These are phyloP conservation scores for Aspergillus spinulosporus DNA, from an alignment of 2,329 filamentous ascomycete species.

Conservation along the genomic window DNA sequence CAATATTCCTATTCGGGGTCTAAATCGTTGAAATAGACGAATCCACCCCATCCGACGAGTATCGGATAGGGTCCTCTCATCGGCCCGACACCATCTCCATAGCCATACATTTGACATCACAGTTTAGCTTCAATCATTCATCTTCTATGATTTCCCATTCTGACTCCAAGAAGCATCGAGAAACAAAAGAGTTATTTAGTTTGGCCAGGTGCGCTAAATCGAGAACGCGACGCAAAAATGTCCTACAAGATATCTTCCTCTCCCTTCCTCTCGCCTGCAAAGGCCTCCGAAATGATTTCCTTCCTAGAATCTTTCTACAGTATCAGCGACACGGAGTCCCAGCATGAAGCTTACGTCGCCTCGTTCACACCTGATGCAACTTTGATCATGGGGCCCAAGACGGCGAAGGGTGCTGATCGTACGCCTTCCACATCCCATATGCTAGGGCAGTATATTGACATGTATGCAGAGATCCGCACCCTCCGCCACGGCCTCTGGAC, in stretches of 20 bases:
- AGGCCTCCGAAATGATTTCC: conserved; percentile 27
- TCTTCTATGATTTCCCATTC: too few species aligned
- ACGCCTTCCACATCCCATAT: neutral
- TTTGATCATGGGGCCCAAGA: conserved; percentile 41
- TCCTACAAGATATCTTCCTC: conserved; percentile 35
- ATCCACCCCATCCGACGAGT: neutral
- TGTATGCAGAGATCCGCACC: conserved; percentile 32
- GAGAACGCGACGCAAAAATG: conserved; percentile 25
- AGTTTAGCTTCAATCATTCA: neutral
- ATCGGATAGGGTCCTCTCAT: conserved; percentile 18
- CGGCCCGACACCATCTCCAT: conserved; percentile 18
- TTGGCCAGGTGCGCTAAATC: neutral
- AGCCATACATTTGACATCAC: conserved; percentile 6
- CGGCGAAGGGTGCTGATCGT: conserved; percentile 30
- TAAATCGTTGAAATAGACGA: neutral
- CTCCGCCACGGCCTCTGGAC: conserved; percentile 41
- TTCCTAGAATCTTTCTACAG: conserved; percentile 41
- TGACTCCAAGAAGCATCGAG: too few species aligned
- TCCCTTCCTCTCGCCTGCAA: conserved; percentile 28
- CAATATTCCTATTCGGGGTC: neutral
- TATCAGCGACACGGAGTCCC: conserved; percentile 37
- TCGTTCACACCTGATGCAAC: conserved; percentile 39
- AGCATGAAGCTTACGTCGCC: conserved; percentile 37
- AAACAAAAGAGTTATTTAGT: neutral
- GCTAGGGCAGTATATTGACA: neutral